Evolutionary conservation across 176 grass and related monocot genomes (phyloP).

Genomic region (Calamus simplicifolius): DNA sequence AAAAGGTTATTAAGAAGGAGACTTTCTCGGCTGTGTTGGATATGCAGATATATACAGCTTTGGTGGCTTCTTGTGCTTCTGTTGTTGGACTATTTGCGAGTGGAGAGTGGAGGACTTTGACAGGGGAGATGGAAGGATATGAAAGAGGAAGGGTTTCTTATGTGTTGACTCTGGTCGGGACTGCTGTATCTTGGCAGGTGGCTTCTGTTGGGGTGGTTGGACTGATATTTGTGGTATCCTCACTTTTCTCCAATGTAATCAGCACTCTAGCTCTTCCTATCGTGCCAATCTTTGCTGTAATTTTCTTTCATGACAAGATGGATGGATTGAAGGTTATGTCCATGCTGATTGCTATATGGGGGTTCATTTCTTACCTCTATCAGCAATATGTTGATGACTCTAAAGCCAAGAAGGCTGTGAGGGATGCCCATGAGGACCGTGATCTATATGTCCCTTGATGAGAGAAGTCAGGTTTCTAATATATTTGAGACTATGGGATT

Average conservation of each 20-base stretch:
- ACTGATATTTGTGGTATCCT: conserved; percentile 57
- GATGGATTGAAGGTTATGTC: conserved; percentile 53
- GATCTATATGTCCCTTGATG: too few relatives aligned
- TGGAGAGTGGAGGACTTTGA: conserved; percentile 43
- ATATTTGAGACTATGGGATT: too few relatives aligned
- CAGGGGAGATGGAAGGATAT: conserved; percentile 50
- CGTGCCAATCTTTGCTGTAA: conserved; percentile 47
- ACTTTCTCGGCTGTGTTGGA: conserved; percentile 4
- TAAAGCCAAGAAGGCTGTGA: too few relatives aligned
- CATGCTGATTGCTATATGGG: conserved; percentile 68
- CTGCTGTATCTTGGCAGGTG: conserved; percentile 59
- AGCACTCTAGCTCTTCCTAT: conserved; percentile 47
- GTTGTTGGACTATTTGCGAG: conserved; percentile 51
- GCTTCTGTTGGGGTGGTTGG: conserved; percentile 54
- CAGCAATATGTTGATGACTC: conserved; percentile 58
- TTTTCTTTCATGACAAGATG: conserved; percentile 68
- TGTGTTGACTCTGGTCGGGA: conserved; percentile 55
- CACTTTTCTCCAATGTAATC: conserved; percentile 90
- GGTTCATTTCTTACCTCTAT: conserved; percentile 66
- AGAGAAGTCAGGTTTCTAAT: too few relatives aligned
- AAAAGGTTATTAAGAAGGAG: conserved; percentile 5
- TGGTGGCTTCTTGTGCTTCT: conserved; percentile 29
- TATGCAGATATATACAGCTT: conserved; percentile 27
- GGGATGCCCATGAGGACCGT: too few relatives aligned
- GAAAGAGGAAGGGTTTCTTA: conserved; percentile 42